These are phyloP conservation scores for Nigrograna mackinnonii DNA, from an alignment of 2,329 filamentous ascomycete species.

Conservation along the genomic window DNA sequence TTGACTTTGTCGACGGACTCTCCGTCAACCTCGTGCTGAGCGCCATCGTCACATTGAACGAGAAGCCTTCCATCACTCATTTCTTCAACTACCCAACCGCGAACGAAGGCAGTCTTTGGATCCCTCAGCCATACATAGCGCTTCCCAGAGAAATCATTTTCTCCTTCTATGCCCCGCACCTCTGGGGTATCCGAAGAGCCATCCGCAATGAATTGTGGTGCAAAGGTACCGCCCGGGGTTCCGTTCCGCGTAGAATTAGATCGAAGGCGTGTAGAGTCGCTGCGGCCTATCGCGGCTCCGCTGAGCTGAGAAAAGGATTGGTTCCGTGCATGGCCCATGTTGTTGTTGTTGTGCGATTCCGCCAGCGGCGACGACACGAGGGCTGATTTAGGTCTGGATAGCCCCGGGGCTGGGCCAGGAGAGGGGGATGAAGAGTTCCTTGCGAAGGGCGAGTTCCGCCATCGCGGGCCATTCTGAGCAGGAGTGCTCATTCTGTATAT, in stretches of 20 bases:
- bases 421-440: conserved; percentile 69
- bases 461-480: conserved; percentile 67
- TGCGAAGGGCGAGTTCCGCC: conserved; percentile 80
- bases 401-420: conserved; percentile 47
- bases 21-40: conserved; percentile 84
- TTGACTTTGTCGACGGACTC: conserved; percentile 98
- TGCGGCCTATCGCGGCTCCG: conserved; percentile 32
- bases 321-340: conserved; percentile 64
- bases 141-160: conserved; percentile 98
- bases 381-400: conserved; percentile 73
- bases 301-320: conserved; percentile 64
- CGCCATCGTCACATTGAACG: conserved; percentile 93
- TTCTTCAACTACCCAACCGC: conserved; percentile 90
- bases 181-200: conserved; percentile 66
- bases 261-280: conserved; percentile 43
- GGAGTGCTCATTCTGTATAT: conserved; percentile 55
- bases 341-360: conserved; percentile 47
- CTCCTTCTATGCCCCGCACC: conserved; percentile 81
- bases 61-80: conserved; percentile 69
- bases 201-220: conserved; percentile 91
- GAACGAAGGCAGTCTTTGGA: conserved; percentile 82
- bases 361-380: conserved; percentile 66
- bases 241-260: conserved; percentile 68
- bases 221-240: conserved; percentile 80
- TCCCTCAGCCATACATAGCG: conserved; percentile 98